Conservation (phyloP, 768 basidiomycete species). For the Serpula lacrymans region DNA sequence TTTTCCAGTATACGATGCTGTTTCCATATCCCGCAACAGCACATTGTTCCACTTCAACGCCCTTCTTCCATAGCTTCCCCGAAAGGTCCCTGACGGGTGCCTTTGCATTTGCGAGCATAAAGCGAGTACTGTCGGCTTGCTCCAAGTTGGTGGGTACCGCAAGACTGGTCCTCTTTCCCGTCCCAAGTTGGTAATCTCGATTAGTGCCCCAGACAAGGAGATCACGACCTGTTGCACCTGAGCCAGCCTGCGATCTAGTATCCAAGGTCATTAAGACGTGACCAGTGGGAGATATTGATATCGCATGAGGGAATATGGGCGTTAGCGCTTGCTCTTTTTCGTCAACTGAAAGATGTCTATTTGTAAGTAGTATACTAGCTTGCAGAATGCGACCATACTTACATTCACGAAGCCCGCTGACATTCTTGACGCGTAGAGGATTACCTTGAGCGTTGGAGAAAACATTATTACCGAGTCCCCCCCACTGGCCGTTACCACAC, state of each 20-base stretch:
- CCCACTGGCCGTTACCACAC: conserved; percentile 82
- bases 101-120: conserved; percentile 53
- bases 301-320: conserved; percentile 57
- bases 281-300: conserved; percentile 70
- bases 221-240: conserved; percentile 56
- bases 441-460: conserved; percentile 65
- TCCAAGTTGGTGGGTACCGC: conserved; percentile 52
- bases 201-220: conserved; percentile 73
- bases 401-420: conserved; percentile 89
- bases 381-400: conserved; percentile 31
- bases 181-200: conserved; percentile 71
- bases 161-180: conserved; percentile 61
- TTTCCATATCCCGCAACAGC: conserved; percentile 60
- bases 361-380: not conserved
- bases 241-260: conserved; percentile 46
- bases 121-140: conserved; percentile 48
- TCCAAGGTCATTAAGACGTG: conserved; percentile 76
- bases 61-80: conserved; percentile 58
- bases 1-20: conserved; percentile 72
- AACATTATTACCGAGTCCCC: conserved; percentile 65
- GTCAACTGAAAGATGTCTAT: conserved; percentile 45
- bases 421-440: conserved; percentile 70
- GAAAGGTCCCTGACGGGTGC: conserved; percentile 57
- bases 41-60: conserved; percentile 61
- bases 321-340: conserved; percentile 57